Percentiles rank a stretch among this genome's conserved stretches.
Evolutionary conservation across 208 protist species (phyloP).

Genomic region (Leishmania braziliensis): DNA sequence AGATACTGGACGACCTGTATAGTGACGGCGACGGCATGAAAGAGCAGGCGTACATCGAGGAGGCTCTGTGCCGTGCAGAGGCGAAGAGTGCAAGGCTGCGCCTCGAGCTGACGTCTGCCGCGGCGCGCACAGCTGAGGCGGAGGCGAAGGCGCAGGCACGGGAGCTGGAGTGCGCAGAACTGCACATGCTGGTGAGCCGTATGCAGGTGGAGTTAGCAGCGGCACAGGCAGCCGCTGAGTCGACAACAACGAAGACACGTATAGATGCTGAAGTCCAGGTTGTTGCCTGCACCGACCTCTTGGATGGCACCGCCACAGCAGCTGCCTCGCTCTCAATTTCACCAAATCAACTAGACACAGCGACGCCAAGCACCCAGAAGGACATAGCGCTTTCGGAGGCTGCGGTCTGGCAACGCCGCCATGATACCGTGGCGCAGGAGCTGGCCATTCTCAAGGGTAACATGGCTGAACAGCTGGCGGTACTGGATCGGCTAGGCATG

Average conservation of each 20-base stretch:
- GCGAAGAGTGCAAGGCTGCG: constrained; percentile 17
- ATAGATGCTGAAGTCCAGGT: not conserved
- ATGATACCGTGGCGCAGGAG: constrained; percentile 43
- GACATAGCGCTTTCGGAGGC: not conserved
- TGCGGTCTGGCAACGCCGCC: constrained; percentile 24
- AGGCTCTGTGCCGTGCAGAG: constrained; percentile 16
- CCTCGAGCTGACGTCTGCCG: constrained; percentile 12
- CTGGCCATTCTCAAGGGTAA: constrained; percentile 45
- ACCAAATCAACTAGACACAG: not conserved
- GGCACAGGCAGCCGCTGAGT: not conserved
- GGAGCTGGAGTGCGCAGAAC: constrained; percentile 50
- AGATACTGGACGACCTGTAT: not conserved
- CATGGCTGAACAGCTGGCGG: constrained; percentile 62
- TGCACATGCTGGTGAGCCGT: constrained; percentile 42
- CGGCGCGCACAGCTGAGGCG: constrained; percentile 16
- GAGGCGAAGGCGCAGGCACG: constrained; percentile 10
- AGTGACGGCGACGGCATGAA: not conserved
- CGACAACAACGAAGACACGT: not conserved
- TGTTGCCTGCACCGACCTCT: not conserved
- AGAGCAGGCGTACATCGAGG: constrained; percentile 11
- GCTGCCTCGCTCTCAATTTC: not conserved
- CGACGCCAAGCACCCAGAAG: not conserved
- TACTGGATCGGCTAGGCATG: constrained; percentile 68
- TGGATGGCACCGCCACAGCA: not conserved
- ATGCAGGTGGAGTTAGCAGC: constrained; percentile 35